Evolutionary conservation across 208 protist genomes (phyloP).

Genomic region (Trypanosoma lewisi): DNA sequence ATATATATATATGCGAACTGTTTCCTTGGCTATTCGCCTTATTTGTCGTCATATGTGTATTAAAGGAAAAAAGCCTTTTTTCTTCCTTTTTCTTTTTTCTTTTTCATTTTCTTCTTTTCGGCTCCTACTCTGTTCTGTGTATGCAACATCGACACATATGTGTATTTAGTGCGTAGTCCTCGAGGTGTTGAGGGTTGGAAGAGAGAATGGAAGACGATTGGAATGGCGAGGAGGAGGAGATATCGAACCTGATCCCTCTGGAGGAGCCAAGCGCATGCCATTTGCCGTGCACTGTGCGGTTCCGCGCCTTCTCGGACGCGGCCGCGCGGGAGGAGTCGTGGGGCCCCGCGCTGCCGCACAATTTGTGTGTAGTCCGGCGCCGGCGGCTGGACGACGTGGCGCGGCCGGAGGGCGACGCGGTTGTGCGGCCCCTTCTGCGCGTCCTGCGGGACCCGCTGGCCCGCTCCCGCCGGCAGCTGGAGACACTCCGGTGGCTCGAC

Average conservation of each 20-base stretch:
- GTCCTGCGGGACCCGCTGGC: slow-evolving; percentile 41
- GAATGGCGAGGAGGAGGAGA: slow-evolving; percentile 22
- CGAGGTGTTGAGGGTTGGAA: neutral
- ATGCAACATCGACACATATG: slow-evolving; percentile 1
- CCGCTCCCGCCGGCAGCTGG: slow-evolving; percentile 50
- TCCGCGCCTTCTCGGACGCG: slow-evolving; percentile 32
- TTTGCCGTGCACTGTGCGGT: slow-evolving; percentile 27
- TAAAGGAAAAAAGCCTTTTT: too few relatives aligned
- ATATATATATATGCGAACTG: too few relatives aligned
- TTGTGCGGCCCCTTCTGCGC: slow-evolving; percentile 35
- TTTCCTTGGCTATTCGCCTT: too few relatives aligned
- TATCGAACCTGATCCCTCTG: slow-evolving; percentile 22
- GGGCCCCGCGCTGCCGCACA: neutral
- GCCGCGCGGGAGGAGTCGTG: slow-evolving; percentile 5
- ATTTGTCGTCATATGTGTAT: too few relatives aligned
- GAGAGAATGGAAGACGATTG: slow-evolving; percentile 27
- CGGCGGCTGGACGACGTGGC: slow-evolving; percentile 18
- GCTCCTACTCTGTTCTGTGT: slow-evolving; percentile 3
- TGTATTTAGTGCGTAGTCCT: neutral
- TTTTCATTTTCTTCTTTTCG: slow-evolving; percentile 5
- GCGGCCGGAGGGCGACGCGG: neutral
- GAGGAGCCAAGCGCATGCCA: slow-evolving; percentile 28
- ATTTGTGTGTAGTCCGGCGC: slow-evolving; percentile 20
- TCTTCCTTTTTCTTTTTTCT: slow-evolving; percentile 8
- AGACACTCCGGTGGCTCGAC: slow-evolving; percentile 65